A percentile compares a stretch with the other conserved stretches of the same genome.
These are phyloP conservation scores for Naganishia friedmannii DNA, from an alignment of 768 basidiomycete genomes.

Conservation along the genomic window DNA sequence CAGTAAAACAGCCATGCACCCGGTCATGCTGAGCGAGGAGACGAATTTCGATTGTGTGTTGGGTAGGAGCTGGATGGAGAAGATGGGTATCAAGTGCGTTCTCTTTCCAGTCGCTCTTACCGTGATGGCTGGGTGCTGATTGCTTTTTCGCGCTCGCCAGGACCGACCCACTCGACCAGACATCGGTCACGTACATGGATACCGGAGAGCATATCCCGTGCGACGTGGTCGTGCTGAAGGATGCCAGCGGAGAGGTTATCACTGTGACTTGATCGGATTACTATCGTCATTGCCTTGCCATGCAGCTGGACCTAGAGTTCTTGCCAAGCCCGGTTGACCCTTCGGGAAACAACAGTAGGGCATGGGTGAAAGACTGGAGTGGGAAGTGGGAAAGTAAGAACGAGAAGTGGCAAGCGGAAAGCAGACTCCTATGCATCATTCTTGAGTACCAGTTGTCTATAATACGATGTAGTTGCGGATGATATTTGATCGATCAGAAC, in stretches of 20 bases:
- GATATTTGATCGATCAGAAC: too few species aligned
- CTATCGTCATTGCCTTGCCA: too few species aligned
- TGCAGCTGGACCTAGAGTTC: too few species aligned
- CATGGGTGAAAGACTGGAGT: too few species aligned
- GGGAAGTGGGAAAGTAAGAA: too few species aligned
- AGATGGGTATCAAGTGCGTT: conserved; percentile 64
- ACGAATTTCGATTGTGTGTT: conserved; percentile 93
- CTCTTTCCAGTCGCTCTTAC: too few species aligned
- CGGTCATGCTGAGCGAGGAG: conserved; percentile 88
- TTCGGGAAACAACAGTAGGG: too few species aligned
- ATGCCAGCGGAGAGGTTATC: conserved; percentile 84
- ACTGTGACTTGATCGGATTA: conserved; percentile 65
- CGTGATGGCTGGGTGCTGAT: background rate
- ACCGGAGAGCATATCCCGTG: conserved; percentile 87
- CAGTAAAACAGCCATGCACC: conserved; percentile 49
- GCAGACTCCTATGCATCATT: too few species aligned
- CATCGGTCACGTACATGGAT: conserved; percentile 86
- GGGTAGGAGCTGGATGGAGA: conserved; percentile 69
- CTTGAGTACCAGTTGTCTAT: too few species aligned
- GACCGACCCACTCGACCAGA: conserved; percentile 76
- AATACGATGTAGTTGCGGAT: too few species aligned
- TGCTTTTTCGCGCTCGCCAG: conserved; percentile 41
- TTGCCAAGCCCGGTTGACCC: too few species aligned
- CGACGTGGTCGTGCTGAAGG: conserved; percentile 82
- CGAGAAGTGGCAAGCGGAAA: too few species aligned